Percentiles rank a stretch among this genome's conserved stretches.
Evolutionary conservation across 2,329 filamentous ascomycete species (phyloP).

Genomic region (Drechslera avenae): DNA sequence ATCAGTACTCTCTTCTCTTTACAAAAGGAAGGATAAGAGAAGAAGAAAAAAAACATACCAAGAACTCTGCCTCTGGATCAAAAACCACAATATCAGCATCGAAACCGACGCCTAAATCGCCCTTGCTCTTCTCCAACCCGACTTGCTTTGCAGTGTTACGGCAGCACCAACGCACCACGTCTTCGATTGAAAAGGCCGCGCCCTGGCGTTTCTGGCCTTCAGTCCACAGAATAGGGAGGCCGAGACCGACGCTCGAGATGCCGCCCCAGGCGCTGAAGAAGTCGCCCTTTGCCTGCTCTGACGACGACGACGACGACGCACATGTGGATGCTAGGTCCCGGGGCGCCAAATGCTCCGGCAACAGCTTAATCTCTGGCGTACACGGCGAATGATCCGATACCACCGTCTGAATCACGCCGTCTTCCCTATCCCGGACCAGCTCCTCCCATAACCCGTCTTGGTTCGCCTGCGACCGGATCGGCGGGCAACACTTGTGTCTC

Average conservation of each 20-base stretch:
- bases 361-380: conserved; percentile 89
- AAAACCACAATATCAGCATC: conserved; percentile 94
- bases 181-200: conserved; percentile 64
- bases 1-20: no score
- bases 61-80: conserved; percentile 80
- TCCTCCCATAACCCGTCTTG: conserved; percentile 88
- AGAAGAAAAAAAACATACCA: conserved; percentile 56
- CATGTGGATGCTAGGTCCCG: no score
- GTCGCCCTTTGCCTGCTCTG: conserved; percentile 65
- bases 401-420: conserved; percentile 86
- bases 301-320: conserved; percentile 34
- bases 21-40: not conserved
- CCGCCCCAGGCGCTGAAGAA: conserved; percentile 98
- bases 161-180: conserved; percentile 85
- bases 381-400: conserved; percentile 97
- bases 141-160: conserved; percentile 87
- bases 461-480: conserved; percentile 80
- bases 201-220: conserved; percentile 66
- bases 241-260: conserved; percentile 90
- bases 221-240: conserved; percentile 87
- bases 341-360: conserved; percentile 71
- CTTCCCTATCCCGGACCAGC: conserved; percentile 57
- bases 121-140: conserved; percentile 79
- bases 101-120: conserved; percentile 77
- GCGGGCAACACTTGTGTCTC: conserved; percentile 92